Base-by-base conservation (phyloP, 352 stramenopile genomes). In the Phytophthora pseudosyringae region DNA sequence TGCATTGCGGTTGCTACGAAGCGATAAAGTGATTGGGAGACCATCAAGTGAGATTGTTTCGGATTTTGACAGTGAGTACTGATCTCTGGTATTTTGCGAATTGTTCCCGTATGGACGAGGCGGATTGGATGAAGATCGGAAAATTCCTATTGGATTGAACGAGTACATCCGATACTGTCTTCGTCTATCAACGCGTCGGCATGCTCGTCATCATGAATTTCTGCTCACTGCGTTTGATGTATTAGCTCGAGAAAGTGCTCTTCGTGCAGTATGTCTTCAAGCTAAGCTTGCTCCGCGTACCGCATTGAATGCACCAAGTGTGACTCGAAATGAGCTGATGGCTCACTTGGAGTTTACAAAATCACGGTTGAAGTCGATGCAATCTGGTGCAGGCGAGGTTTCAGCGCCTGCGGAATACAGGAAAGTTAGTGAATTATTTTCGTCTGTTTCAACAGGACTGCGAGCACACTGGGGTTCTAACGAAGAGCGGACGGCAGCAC, bases 381-480 rank as follows among this genome's bases (percentile, higher is more conserved):
- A n/a, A n/a, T n/a, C n/a, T n/a, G n/a, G n/a, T n/a, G n/a, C n/a
- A n/a, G n/a, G n/a, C n/a, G n/a, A n/a, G n/a, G n/a, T n/a, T n/a
- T n/a, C n/a, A n/a, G 11, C n/a, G n/a, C n/a, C n/a, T 12, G 16
- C 13, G n/a, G 39, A 15, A 45, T 11, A 40, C 35, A 40, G 15
- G 3, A 40, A 40, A 15, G 35, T 40, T 40, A 40, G 7, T 40
- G 35, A 15, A 4, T 16, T 26, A 15, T 45, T 45, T 28, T 26
- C 39, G 3, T 45, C 39, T 13, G 15, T 45, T 9, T 45, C 39
- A 5, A 45, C 16, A 2, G n/a, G 39, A 4, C 0, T 45, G 7
- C 26, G 39, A 15, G 39, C 39, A 4, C 39, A 45, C 10, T 31
- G 39, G 16, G 40, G 51, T 7, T 50, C 39, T 13, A 59, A 59